Conservation (phyloP, 352 stramenopile genomes). For the Plasmopara viticola region DNA sequence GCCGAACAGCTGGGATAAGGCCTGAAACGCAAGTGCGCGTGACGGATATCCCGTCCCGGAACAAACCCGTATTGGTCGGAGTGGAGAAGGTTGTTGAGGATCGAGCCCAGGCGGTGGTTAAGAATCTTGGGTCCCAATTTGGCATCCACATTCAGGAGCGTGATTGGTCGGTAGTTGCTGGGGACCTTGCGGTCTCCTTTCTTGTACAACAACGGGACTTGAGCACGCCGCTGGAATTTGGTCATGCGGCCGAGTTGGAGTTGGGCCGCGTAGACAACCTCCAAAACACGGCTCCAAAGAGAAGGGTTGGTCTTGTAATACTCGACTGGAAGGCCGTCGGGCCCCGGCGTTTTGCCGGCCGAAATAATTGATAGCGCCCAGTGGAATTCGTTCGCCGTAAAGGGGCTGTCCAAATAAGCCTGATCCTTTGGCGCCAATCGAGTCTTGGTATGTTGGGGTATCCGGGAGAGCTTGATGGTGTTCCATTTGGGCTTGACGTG, state of each 20-base stretch:
- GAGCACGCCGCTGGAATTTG: neutral
- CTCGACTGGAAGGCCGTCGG: neutral
- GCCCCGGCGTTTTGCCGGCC: neutral
- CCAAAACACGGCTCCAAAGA: neutral
- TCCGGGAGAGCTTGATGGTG: neutral
- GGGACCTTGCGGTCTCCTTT: neutral
- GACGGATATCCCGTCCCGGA: neutral
- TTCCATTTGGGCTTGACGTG: neutral
- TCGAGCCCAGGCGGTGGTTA: neutral
- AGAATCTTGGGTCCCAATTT: neutral
- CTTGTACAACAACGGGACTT: neutral
- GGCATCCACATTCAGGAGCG: neutral
- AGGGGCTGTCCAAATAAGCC: neutral
- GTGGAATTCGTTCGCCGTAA: neutral
- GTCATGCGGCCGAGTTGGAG: neutral
- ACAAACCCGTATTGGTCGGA: neutral
- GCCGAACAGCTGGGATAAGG: neutral
- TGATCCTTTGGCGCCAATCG: neutral
- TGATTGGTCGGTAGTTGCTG: neutral
- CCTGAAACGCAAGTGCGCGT: neutral
- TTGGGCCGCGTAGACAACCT: neutral
- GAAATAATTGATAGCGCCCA: neutral
- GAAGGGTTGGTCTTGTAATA: neutral
- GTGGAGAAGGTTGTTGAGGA: neutral
- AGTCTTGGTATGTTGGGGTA: neutral